These are phyloP conservation scores for Saturnispora serradocipensis DNA, from an alignment of 805 yeast genomes.

Conservation along the genomic window DNA sequence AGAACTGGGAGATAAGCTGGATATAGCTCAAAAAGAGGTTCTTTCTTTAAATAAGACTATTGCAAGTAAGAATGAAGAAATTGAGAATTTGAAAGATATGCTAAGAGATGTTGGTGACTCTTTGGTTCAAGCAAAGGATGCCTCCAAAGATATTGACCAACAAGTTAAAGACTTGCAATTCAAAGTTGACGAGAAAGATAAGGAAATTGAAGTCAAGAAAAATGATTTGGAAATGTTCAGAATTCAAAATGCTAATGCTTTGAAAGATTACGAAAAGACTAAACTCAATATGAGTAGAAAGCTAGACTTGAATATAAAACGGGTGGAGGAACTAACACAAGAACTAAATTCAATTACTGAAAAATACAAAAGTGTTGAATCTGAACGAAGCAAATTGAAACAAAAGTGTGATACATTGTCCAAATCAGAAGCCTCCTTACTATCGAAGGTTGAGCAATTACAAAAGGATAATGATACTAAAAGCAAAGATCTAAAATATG, in stretches of 20 bases:
- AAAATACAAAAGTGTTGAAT: constrained; percentile 15
- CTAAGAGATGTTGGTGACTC: constrained; percentile 70
- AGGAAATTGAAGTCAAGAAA: constrained; percentile 8
- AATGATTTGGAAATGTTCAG: constrained; percentile 26
- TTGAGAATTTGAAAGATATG: constrained; percentile 68
- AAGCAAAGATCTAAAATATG: constrained; percentile 26
- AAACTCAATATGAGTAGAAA: constrained; percentile 21
- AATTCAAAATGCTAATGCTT: constrained; percentile 29
- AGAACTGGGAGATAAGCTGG: constrained; percentile 10
- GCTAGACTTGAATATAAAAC: constrained; percentile 13
- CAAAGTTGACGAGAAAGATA: constrained; percentile 1
- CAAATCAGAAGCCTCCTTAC: constrained; percentile 26
- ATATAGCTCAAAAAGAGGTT: constrained; percentile 9
- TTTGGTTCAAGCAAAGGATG: constrained; percentile 59
- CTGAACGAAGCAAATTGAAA: constrained; percentile 12
- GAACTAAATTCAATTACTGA: constrained; percentile 12
- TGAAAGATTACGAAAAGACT: constrained; percentile 28
- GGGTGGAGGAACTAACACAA: constrained; percentile 15
- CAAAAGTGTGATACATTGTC: constrained; percentile 10
- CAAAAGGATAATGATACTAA: constrained; percentile 29
- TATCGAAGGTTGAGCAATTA: constrained; percentile 22
- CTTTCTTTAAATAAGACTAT: constrained; percentile 24
- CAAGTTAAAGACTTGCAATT: constrained; percentile 2
- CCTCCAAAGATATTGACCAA: constrained; percentile 34
- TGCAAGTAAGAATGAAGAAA: constrained; percentile 46